phyloP scores from a whole-genome alignment of 2,329 filamentous ascomycete species.

The Fusarium oxysporum region DNA sequence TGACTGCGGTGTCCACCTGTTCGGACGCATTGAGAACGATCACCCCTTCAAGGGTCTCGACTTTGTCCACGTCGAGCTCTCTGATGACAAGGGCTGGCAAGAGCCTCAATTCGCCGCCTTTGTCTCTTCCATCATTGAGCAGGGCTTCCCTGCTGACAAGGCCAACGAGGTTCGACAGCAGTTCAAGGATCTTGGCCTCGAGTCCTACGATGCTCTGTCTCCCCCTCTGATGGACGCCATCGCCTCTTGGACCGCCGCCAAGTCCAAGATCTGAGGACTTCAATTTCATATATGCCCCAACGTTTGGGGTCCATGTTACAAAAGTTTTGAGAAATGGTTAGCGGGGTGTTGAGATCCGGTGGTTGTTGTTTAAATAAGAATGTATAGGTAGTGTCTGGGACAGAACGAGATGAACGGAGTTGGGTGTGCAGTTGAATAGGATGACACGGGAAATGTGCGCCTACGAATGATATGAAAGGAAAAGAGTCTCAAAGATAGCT shows the following conservation, averaged over 20 bases:
- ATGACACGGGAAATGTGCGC: slow-evolving; percentile 1
- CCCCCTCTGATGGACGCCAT: slow-evolving; percentile 73
- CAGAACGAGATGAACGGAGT: slow-evolving; percentile 11
- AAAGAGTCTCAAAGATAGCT: slow-evolving; percentile 18
- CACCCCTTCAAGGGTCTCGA: slow-evolving; percentile 77
- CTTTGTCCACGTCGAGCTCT: slow-evolving; percentile 75
- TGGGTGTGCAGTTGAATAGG: slow-evolving; percentile 21
- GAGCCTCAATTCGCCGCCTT: slow-evolving; percentile 78
- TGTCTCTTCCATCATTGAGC: slow-evolving; percentile 75
- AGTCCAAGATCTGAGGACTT: slow-evolving; percentile 43
- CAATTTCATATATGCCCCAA: background rate
- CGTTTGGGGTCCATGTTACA: slow-evolving; percentile 2
- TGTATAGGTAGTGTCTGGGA: slow-evolving; percentile 4
- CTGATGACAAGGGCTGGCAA: slow-evolving; percentile 72
- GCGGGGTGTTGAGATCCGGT: slow-evolving; percentile 16
- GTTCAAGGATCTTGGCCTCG: slow-evolving; percentile 66
- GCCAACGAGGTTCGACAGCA: slow-evolving; percentile 66
- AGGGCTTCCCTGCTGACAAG: slow-evolving; percentile 67
- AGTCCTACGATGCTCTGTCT: slow-evolving; percentile 72
- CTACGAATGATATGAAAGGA: slow-evolving; percentile 17
- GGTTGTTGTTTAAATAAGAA: slow-evolving; percentile 21
- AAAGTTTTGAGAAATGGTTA: slow-evolving; percentile 25
- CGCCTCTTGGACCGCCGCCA: slow-evolving; percentile 66
- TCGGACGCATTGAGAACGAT: slow-evolving; percentile 71
- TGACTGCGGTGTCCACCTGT: slow-evolving; percentile 71